Evolutionary conservation across 192 early-diverging fungal species (phyloP), one percentile per base, ranked within the genome.

Genomic region (Globomyces pollinis-pini): DNA sequence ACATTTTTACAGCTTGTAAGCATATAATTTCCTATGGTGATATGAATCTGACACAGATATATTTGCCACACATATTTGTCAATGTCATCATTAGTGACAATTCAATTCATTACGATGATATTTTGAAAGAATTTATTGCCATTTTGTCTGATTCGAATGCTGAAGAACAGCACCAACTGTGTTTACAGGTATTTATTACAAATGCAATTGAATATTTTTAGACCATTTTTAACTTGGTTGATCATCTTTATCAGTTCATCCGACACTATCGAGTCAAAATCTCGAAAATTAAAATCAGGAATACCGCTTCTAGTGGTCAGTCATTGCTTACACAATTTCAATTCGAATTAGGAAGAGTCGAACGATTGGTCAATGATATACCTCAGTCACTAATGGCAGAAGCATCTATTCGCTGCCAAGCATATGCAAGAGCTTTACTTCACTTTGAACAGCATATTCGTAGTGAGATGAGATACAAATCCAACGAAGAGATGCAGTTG

Each of bases 361-460:
- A 78, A 16, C n/a, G 49, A 1, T 72, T 84, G n/a, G 55, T 91
- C 6, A 38, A 49, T 1, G 63, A 53, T 1, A 88, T 90, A 23
- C 84, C 88, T 0, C 70, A 87, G 30, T 59, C 66, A 4, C 45
- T 78, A 2, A 81, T 86, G 71, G 86, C 86, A 0, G 64, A 69
- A 23, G 81, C 85, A 1, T 75, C 89, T 0, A 81, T 74, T 39
- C 51, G 64, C 38, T 77, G 72, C 57, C 74, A 74, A 41, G 80
- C 85, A 0, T 86, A 85, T 52, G 77, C 85, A 6, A 72, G 88
- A 8, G 84, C 89, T 0, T 49, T 89, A 3, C 44, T 84, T 35
- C 86, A 91, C 42, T 83, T 75, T 38, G 89, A 91, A 49, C 75
- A 76, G 13, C 72, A 87, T 59, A 73, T 87, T 16, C 66, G 85